Base-by-base conservation (phyloP, 805 yeast genomes). In the Kazachstania taianensis region DNA sequence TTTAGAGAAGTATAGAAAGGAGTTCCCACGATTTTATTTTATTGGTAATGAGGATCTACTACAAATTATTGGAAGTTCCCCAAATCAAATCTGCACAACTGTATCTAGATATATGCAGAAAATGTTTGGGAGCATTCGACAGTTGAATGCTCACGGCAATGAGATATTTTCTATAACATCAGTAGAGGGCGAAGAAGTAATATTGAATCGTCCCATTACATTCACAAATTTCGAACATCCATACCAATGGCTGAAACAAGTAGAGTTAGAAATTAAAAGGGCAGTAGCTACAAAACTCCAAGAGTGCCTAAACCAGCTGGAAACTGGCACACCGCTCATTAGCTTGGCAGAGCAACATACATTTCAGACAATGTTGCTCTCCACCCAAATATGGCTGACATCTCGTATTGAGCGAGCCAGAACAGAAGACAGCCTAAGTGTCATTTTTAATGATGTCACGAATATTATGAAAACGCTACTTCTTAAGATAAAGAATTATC, bases 1-100 rank as follows among this genome's bases (percentile, higher is more conserved):
- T 52, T 62, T 89, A 22, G 96, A 87, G 46, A 71, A 70, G 26
- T 94, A 87, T 52, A 63, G 97, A 42, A 78, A 71, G 28, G 40
- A 66, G 1, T 89, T 81, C 48, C 87, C 95, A 1, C 66, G 96
- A 32, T 78, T 86, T 38, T 86, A 79, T 49, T 87, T 89, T 51
- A 61, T 89, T 19, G 96, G 96, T 5, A 89, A 89, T 52, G 95
- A 86, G 41, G 96, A 89, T 52, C 59, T 89, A 20, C 61, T 89
- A 23, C 94, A 84, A 41, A 70, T 89, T 27, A 70, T 89, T 24
- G 95, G 96, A 2, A 70, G 78, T 35, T 61, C 74, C 0, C 59
- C 52, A 5, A 70, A 77, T 43, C 46, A 73, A 2, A n/a, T n/a
- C n/a, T n/a, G n/a, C n/a, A 28, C 31, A 2, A 44, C 65, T 5